A percentile compares a stretch with the other conserved stretches of the same genome.
These are phyloP conservation scores for Globisporangium acanthophoron DNA, from an alignment of 352 stramenopile genomes.

Conservation along the genomic window DNA sequence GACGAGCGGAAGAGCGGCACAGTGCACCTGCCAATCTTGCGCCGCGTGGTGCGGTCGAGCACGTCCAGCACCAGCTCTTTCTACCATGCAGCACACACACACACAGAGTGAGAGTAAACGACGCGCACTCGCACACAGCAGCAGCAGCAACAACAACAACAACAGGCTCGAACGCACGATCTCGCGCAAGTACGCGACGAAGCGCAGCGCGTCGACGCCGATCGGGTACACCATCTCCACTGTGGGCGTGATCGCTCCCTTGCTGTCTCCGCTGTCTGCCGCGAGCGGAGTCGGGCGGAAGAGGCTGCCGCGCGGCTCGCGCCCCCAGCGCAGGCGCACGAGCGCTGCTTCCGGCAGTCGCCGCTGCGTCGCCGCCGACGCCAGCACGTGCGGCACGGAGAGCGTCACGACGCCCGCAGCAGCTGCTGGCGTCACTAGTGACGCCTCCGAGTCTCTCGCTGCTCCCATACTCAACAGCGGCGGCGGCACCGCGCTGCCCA, in stretches of 20 bases:
- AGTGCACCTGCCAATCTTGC: conserved; percentile 28
- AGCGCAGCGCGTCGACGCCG: conserved; percentile 4
- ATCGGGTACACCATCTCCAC: conserved; percentile 18
- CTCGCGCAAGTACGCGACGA: conserved; percentile 13
- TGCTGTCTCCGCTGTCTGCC: neutral
- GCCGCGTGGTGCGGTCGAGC: conserved; percentile 41
- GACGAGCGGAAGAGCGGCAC: conserved; percentile 14
- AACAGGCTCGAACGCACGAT: conserved; percentile 1
- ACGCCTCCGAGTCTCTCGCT: neutral
- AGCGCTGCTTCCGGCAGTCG: neutral
- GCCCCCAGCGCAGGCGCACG: neutral
- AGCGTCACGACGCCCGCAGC: conserved; percentile 2
- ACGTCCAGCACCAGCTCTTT: conserved; percentile 52
- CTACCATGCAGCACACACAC: conserved; percentile 8
- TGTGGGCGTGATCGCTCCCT: neutral
- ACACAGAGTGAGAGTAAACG: neutral
- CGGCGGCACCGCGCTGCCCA: neutral
- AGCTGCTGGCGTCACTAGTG: neutral
- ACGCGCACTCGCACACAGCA: neutral
- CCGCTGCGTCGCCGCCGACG: neutral
- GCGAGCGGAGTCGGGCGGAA: conserved; percentile 7
- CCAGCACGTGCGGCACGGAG: conserved; percentile 1
- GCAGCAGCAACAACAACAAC: neutral
- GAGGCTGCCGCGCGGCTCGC: neutral
- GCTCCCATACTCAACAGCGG: neutral